phyloP scores from a whole-genome alignment of 345 rosid genomes.

The Hibiscus mutabilis region DNA sequence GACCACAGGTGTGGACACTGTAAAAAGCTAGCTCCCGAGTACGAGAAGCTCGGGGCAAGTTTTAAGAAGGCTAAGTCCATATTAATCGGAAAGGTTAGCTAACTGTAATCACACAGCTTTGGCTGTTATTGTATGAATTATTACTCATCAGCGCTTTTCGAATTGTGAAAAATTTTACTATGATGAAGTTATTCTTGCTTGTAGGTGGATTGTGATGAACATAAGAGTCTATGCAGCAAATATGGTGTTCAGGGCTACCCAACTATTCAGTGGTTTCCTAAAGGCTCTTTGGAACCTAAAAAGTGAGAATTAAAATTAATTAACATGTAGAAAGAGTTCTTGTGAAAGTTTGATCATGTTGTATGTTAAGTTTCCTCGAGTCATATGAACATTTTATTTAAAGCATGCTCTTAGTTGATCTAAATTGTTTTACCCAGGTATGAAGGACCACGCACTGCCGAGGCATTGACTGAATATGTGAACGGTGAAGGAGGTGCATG shows the following conservation, averaged over 20 bases:
- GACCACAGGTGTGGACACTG: conserved; percentile 93
- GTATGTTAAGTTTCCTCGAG: background rate
- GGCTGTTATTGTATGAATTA: background rate
- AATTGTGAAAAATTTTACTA: background rate
- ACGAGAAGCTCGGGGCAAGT: conserved; percentile 87
- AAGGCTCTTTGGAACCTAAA: conserved; percentile 89
- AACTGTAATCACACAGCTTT: background rate
- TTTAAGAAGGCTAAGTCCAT: conserved; percentile 84
- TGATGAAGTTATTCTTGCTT: background rate
- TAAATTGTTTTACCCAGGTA: conserved; percentile 37
- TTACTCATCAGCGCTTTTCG: background rate
- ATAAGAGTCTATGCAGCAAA: conserved; percentile 80
- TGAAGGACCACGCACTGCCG: conserved; percentile 81
- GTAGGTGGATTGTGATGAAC: conserved; percentile 98
- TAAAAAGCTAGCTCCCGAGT: conserved; percentile 98
- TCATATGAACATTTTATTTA: background rate
- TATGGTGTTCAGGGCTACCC: conserved; percentile 95
- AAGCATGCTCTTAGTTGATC: background rate
- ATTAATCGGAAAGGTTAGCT: conserved; percentile 82
- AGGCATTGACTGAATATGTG: conserved; percentile 75
- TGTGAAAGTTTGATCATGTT: background rate
- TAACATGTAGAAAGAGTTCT: background rate
- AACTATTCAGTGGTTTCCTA: conserved; percentile 92
- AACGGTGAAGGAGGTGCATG: conserved; percentile 85
- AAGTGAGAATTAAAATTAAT: conserved; percentile 40